These are phyloP conservation scores for Gnetum montanum DNA, from an alignment of 75 land plant species.

Conservation along the genomic window DNA sequence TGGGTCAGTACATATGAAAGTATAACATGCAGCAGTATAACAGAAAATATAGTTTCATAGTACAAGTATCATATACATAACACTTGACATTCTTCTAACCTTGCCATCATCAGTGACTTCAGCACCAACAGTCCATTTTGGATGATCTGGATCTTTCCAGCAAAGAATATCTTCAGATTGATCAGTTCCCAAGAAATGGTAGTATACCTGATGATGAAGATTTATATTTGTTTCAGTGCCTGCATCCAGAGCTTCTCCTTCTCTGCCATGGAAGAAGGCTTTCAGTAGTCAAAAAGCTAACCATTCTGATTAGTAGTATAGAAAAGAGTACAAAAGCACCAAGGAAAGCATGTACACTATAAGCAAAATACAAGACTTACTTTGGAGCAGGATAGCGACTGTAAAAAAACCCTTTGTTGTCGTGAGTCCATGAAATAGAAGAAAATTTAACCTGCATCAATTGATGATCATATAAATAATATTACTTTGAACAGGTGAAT, in stretches of 20 bases:
- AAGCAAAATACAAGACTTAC: constrained; percentile 30
- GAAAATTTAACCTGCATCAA: constrained; percentile 97
- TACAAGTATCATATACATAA: background rate
- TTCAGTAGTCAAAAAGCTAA: background rate
- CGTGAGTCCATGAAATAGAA: constrained; percentile 82
- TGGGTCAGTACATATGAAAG: background rate
- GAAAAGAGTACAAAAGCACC: constrained; percentile 1
- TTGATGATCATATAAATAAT: too few species aligned
- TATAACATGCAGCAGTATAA: background rate
- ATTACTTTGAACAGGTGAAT: too few species aligned
- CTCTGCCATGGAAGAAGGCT: constrained; percentile 16
- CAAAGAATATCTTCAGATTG: constrained; percentile 93
- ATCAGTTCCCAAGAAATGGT: constrained; percentile 88
- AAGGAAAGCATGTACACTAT: background rate
- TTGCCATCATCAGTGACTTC: constrained; percentile 85
- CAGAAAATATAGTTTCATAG: background rate
- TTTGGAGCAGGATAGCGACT: constrained; percentile 85
- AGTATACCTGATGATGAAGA: constrained; percentile 71
- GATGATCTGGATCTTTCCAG: constrained; percentile 77
- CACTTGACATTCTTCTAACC: constrained; percentile 26
- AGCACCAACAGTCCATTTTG: constrained; percentile 50
- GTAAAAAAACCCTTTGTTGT: constrained; percentile 95
- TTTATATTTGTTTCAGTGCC: constrained; percentile 86
- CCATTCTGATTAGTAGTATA: background rate
- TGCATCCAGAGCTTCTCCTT: constrained; percentile 53